Evolutionary conservation across 2,329 filamentous ascomycete species (phyloP), one percentile per base, ranked within the genome.

Genomic region (Rhinocladiella similis): DNA sequence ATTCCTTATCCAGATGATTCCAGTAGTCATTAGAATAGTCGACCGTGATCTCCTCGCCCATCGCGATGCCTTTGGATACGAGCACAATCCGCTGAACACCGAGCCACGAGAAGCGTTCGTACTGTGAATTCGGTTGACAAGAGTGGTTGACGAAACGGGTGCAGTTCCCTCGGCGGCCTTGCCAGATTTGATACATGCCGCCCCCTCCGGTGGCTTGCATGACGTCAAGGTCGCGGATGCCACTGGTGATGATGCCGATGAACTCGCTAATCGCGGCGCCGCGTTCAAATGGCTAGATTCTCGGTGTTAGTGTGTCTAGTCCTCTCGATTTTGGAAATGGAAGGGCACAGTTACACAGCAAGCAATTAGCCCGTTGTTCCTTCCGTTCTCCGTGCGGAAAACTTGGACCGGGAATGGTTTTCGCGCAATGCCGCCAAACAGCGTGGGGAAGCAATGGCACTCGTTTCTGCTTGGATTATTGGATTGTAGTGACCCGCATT

Each of bases 21-120:
- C 82, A 84, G 63, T 84, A 84, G 55, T 77, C 77, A 63, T 81
- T 77, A 12, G 80, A 82, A 63, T 84, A 84, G 59, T 84, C 82
- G 5, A 84, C 79, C 10, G 81, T 83, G 49, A 84, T 74, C 66
- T 84, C 82, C 5, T 71, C 70, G 0, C 79, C 80, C 3, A 80
- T 77, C 33, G 76, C 71, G 13, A 84, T 75, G 1, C 81, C 81
- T 56, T 80, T 80, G 50, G 77, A 80, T 5, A 84, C 81, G 3
- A 84, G 70, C 18, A 84, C 70, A 12, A 83, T 78, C 12, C 80
- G 71, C 67, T 84, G 80, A 3, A 74, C 77, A 19, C 81, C 78
- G 16, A 81, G 63, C 81, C 82, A 84, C n/a, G 74, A 73, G 64
- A 84, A 84, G 9, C 75, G 74, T 61, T 83, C 76, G 45, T 81